Conservation (phyloP, 2,329 filamentous ascomycete genomes). For the Septoria petroselini region DNA sequence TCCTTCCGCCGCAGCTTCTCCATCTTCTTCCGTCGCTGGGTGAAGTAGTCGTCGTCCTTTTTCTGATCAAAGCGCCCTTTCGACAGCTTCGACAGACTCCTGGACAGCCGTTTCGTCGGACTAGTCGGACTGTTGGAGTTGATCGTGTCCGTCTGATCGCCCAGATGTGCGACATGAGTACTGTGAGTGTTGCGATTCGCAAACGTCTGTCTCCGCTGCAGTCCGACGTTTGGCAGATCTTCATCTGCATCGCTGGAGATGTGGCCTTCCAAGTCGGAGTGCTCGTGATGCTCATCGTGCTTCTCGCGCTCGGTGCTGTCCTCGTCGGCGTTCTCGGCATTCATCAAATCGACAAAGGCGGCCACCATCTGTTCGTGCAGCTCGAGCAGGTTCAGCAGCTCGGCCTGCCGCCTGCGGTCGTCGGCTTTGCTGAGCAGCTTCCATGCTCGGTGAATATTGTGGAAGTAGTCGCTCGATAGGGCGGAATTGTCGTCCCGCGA, state of each 20-base stretch:
- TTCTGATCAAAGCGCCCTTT: constrained; percentile 19
- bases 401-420: constrained; percentile 31
- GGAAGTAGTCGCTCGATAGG: constrained; percentile 31
- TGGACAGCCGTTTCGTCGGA: constrained; percentile 23
- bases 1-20: constrained; percentile 34
- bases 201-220: constrained; percentile 28
- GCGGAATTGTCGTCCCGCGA: constrained; percentile 42
- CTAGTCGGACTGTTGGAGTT: constrained; percentile 18
- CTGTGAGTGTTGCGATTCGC: constrained; percentile 22
- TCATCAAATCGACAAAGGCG: constrained; percentile 29
- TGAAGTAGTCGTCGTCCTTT: constrained; percentile 29
- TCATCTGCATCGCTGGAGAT: constrained; percentile 38
- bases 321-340: constrained; percentile 17
- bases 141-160: constrained; percentile 16
- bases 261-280: constrained; percentile 29
- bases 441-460: constrained; percentile 35
- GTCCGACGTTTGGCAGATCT: constrained; percentile 31
- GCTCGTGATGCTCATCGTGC: constrained; percentile 19
- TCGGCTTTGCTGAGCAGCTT: constrained; percentile 31
- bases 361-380: constrained; percentile 31
- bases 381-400: constrained; percentile 34
- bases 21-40: constrained; percentile 33
- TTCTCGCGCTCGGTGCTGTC: constrained; percentile 10
- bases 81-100: constrained; percentile 13
- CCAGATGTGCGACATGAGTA: constrained; percentile 18